A percentile compares a stretch with the other conserved stretches of the same genome.
phyloP scores from a whole-genome alignment of 768 basidiomycete genomes.

The Agaricus subrufescens region DNA sequence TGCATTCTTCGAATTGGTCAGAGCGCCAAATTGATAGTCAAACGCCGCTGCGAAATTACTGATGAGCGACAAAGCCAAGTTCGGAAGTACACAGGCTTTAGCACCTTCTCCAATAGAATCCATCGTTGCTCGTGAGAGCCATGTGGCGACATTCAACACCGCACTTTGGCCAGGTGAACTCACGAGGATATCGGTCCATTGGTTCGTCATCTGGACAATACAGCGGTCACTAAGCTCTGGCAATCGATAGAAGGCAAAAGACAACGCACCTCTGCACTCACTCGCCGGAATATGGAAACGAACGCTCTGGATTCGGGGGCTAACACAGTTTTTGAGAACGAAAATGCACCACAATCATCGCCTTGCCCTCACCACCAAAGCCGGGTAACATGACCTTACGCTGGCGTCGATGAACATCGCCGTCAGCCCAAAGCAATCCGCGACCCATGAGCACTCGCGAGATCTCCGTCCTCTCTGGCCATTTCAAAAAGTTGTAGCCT shows the following conservation, averaged over 20 bases:
- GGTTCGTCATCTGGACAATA: constrained; percentile 34
- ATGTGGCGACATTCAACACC: constrained; percentile 44
- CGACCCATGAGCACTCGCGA: constrained; percentile 47
- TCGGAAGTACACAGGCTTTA: neutral
- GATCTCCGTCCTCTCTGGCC: constrained; percentile 44
- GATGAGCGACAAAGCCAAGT: neutral
- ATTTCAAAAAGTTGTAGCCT: constrained; percentile 54
- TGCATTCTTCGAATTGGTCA: constrained; percentile 44
- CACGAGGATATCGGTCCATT: constrained; percentile 49
- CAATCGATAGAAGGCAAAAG: neutral
- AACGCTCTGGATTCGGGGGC: constrained; percentile 46
- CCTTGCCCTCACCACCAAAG: constrained; percentile 36
- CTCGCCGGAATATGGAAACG: constrained; percentile 42
- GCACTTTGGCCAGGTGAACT: constrained; percentile 33
- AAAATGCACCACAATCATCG: neutral
- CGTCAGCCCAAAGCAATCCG: constrained; percentile 52
- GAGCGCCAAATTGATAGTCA: constrained; percentile 52
- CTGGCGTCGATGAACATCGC: constrained; percentile 53
- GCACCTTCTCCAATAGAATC: constrained; percentile 48
- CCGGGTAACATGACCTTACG: constrained; percentile 51
- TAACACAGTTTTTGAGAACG: constrained; percentile 7
- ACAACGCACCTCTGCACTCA: constrained; percentile 35
- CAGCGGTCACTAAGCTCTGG: neutral
- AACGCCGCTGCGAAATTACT: constrained; percentile 34
- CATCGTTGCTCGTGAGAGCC: constrained; percentile 46